phyloP scores from a whole-genome alignment of 2,329 filamentous ascomycete genomes.

The Hypoxylon sp. region DNA sequence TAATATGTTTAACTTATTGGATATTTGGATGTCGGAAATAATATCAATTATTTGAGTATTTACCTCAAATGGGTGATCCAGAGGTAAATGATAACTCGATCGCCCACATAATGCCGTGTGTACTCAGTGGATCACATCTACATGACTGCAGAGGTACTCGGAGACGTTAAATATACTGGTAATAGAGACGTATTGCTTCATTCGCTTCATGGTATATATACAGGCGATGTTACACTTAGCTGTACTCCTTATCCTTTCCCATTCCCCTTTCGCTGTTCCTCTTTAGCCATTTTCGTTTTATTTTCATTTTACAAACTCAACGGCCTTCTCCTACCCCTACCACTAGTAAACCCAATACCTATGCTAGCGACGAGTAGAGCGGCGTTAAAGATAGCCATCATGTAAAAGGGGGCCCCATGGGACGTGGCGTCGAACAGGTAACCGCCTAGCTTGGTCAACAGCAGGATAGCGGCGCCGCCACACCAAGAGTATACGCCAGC shows the following conservation, averaged over 20 bases:
- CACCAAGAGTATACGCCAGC: conserved; percentile 94
- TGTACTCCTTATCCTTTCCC: neutral
- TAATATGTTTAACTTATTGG: neutral
- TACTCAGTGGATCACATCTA: neutral
- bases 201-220: conserved; percentile 6
- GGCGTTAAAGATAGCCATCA: conserved; percentile 92
- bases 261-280: neutral
- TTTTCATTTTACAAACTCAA: conserved; percentile 1
- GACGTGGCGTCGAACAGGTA: conserved; percentile 84
- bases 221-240: neutral
- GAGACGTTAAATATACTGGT: neutral
- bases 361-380: conserved; percentile 74
- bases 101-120: neutral
- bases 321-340: conserved; percentile 11
- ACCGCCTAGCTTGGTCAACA: conserved; percentile 93
- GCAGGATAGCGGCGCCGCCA: conserved; percentile 88
- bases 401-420: conserved; percentile 87
- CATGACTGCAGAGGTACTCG: neutral
- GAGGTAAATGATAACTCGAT: conserved; percentile 19
- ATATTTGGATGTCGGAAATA: neutral
- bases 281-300: neutral
- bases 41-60: conserved; percentile 11
- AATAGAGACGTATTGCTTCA: neutral
- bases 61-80: conserved; percentile 7
- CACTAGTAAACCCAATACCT: conserved; percentile 62